Base-by-base conservation (phyloP, 257 asterid genomes). In the Plantago elongata region DNA sequence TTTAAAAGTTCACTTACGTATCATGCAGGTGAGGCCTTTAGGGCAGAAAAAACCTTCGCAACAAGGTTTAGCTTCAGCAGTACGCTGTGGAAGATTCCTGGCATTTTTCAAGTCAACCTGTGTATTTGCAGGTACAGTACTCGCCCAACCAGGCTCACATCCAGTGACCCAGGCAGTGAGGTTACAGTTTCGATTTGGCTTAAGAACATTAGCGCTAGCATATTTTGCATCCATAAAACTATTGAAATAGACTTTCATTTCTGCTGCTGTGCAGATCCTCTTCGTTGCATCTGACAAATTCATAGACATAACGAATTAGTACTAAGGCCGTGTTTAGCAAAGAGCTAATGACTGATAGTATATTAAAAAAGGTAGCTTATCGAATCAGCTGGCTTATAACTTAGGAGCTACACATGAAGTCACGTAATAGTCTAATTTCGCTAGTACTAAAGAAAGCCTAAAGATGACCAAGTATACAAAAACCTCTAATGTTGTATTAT, bases 121-220 rank as follows among this genome's bases (percentile, higher is more conserved):
- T 72, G 60, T 55, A 69, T 70, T 65, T 57, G 69, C 30, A 67
- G 81, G 76, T 64, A 81, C 81, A 51, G 86, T 73, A 76, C 94
- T 72, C 55, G 95, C 82, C 99, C 99, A 92, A 50, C 99, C 99
- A n/a, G 99, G 99, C 84, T 92, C 99, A 81, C 99, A 92, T 56
- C 99, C 96, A 11, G 88, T 57, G 68, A 77, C 78, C 99, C 97
- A 93, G 9, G 90, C 78, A 56, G 83, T 79, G 73, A 87, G 75
- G 74, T 93, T 93, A 77, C 99, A 93, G 75, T 93, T 93, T 65
- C 69, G 74, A 77, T 89, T 93, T 68, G 95, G 99, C 68, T 76
- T 85, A 64, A 93, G 77, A 81, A 78, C 48, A 48, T 82, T 88
- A 71, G 83, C 85, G 43, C 80, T 73, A 34, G 83, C 81, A 52